A percentile compares a stretch with the other conserved stretches of the same genome.
Evolutionary conservation across 371 early-diverging fungal species (phyloP).

Genomic region (Cladochytrium tenue): DNA sequence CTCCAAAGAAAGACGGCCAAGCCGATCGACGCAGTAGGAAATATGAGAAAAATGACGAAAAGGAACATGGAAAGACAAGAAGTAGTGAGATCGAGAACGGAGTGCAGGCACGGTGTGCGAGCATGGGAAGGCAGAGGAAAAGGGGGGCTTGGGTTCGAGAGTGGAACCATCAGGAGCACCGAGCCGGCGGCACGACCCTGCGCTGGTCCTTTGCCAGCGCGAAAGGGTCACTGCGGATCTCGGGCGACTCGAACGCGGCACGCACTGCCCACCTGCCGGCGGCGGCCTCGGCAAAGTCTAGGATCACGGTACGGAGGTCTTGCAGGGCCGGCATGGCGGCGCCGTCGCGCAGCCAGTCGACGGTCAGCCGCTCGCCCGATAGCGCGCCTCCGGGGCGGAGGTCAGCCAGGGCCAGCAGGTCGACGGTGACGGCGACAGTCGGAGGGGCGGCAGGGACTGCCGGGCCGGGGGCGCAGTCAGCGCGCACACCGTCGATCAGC

Average conservation of each 20-base stretch:
- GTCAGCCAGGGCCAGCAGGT: constrained; percentile 47
- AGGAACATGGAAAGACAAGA: too few relatives aligned
- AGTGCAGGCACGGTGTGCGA: too few relatives aligned
- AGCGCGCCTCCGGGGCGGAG: constrained; percentile 36
- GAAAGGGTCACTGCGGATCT: constrained; percentile 45
- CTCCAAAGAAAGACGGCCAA: too few relatives aligned
- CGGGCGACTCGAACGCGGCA: constrained; percentile 35
- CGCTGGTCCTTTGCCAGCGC: constrained; percentile 26
- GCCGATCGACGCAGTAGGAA: too few relatives aligned
- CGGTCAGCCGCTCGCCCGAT: constrained; percentile 23
- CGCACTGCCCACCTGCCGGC: constrained; percentile 24
- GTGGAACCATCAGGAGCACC: too few relatives aligned
- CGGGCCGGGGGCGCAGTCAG: constrained; percentile 14
- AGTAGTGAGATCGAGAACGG: too few relatives aligned
- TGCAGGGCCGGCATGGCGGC: not conserved
- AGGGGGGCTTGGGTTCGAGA: too few relatives aligned
- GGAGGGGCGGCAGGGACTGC: constrained; percentile 12
- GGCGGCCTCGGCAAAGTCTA: constrained; percentile 31
- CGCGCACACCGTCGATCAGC: constrained; percentile 50
- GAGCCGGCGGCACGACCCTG: not conserved
- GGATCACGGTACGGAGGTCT: constrained; percentile 13
- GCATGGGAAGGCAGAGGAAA: too few relatives aligned
- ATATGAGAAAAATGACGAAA: too few relatives aligned
- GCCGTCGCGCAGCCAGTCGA: constrained; percentile 41
- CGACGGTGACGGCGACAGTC: too few relatives aligned